Evolutionary conservation across 2,329 filamentous ascomycete species (phyloP).

Genomic region (Dothideomycetes sp.): DNA sequence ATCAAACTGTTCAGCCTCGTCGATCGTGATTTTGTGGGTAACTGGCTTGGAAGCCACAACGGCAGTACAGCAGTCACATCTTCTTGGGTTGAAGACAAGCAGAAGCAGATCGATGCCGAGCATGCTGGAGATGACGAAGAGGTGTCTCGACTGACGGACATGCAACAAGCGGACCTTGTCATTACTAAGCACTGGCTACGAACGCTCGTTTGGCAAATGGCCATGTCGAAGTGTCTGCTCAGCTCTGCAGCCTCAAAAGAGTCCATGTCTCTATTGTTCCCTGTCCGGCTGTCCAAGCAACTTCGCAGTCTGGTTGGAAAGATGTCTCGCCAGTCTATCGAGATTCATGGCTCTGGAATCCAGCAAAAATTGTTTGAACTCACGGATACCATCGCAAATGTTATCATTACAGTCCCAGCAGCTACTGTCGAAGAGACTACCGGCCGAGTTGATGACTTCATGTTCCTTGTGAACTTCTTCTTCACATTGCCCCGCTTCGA

Average conservation of each 20-base stretch:
- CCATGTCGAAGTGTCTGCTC: constrained; percentile 36
- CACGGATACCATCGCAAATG: constrained; percentile 48
- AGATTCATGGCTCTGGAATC: constrained; percentile 45
- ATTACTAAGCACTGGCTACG: constrained; percentile 40
- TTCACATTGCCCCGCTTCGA: constrained; percentile 11
- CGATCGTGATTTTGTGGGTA: constrained; percentile 32
- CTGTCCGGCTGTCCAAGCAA: constrained; percentile 32
- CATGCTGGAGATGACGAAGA: constrained; percentile 11
- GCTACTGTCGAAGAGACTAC: constrained; percentile 35
- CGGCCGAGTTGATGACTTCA: constrained; percentile 41
- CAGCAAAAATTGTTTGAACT: constrained; percentile 51
- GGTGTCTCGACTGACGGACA: constrained; percentile 20
- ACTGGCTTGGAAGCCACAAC: constrained; percentile 25
- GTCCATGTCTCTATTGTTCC: constrained; percentile 31
- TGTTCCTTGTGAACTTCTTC: constrained; percentile 10
- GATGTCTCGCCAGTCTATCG: constrained; percentile 36
- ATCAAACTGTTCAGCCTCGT: constrained; percentile 35
- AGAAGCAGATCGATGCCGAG: constrained; percentile 31
- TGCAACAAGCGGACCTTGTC: constrained; percentile 39
- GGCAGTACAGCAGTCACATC: constrained; percentile 20
- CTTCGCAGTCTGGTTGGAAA: constrained; percentile 30
- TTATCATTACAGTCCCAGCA: constrained; percentile 41
- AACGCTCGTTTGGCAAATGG: constrained; percentile 39
- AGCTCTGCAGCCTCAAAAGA: constrained; percentile 20
- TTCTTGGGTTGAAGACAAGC: constrained; percentile 35